Base-by-base conservation (phyloP, 2,329 filamentous ascomycete species). In the Pestalotiopsis sp. region DNA sequence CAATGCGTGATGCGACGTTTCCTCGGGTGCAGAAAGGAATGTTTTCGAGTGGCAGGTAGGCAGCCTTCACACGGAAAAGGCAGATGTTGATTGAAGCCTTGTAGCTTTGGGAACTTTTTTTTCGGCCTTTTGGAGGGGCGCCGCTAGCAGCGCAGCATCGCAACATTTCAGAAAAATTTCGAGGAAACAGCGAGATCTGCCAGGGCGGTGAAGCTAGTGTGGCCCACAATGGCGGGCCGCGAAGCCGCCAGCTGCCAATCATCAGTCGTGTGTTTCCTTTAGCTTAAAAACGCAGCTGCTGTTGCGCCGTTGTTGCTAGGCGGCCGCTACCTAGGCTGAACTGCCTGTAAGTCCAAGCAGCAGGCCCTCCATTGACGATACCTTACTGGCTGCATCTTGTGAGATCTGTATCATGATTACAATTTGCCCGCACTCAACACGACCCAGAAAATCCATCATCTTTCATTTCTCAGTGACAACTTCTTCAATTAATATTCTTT, bases 81-180 rank as follows among this genome's bases (percentile, higher is more conserved):
- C 23, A 23, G 14, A 27, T 17, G 57, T 27, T 27, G 27, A n/a
- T 27, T 59, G 57, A 59, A 36, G 57, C 57, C 13, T 59, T 14
- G 23, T 36, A n/a, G 57, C 20, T 23, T 59, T 59, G 9, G 57
- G 57, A 23, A 27, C 27, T 59, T 59, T 59, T 59, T 59, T 59
- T 14, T 57, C 60, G 39, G 59, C 61, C 66, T 66, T 45, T 23
- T 52, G 69, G 64, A 59, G 60, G 68, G 62, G 69, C 66, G 64
- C 70, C 68, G 64, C 66, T 23, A 49, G 23, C 17, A 41, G 36
- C 17, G 11, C n/a, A 59, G 49, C 66, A 57, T 57, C 62, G 41
- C 66, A 66, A 57, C 56, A 65, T 27, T 66, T 59, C 60, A 69
- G 62, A 73, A 72, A 73, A 64, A 68, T 68, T 68, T 64, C 66